Evolutionary conservation across 2,329 filamentous ascomycete species (phyloP), one percentile per base, ranked within the genome.

Genomic region (Sporothrix luriei): DNA sequence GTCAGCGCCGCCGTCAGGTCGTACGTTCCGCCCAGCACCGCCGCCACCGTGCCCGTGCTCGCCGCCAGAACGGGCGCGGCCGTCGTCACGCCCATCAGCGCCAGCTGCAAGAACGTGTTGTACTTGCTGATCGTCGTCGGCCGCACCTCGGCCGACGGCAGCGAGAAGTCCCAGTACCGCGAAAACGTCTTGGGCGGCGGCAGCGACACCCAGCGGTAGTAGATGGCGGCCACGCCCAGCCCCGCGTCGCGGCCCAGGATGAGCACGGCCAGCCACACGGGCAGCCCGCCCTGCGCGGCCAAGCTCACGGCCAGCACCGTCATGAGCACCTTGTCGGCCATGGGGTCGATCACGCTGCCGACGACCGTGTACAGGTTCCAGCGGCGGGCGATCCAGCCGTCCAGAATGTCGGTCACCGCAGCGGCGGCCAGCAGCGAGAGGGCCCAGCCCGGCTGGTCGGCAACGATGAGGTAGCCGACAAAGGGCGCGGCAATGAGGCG

Each of bases 301-400:
- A 98, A 81, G 73, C 91, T 93, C 14, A 94, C 89, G 0, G 94
- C 96, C 75, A 97, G 80, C 70, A 97, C 88, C 0, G 94, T 97
- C 95, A 99, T 98, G 73, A 99, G 85, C 10, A 88, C 87, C 82
- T 99, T 99, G 80, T 99, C 95, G 3, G 95, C 95, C 91, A 97
- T 95, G 6, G 95, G 95, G 76, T 97, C 94, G 72, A 99, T 93
- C 40, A 99, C 88, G 68, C 92, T 96, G 68, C 95, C 95, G 11
- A 98, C 93, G 1, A 99, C 94, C 0, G 95, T 98, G 79, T 95
- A 91, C 70, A 93, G 85, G 66, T 94, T 90, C 88, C 91, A 98
- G 71, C 85, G 87, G 52, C 95, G 88, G 33, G 95, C 95, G 75
- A 99, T 95, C 85, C 90, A 98, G 70, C 95, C 95, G 78, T 99